phyloP scores from a whole-genome alignment of 2,329 filamentous ascomycete genomes.

The Pezicula radicicola region DNA sequence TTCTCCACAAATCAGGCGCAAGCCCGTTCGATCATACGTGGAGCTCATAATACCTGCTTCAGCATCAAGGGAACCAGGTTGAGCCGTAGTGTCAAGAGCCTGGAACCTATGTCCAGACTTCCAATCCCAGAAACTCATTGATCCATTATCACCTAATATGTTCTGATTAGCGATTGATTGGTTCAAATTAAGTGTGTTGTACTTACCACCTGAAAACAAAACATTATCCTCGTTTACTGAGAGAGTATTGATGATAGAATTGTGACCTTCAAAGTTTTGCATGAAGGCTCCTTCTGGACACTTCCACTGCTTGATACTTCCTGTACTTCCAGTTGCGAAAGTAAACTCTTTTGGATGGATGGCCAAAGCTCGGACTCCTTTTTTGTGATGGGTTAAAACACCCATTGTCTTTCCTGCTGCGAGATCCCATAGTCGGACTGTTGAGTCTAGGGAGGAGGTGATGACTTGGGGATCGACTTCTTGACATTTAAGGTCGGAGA shows the following conservation, averaged over 20 bases:
- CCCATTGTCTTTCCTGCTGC: constrained; percentile 96
- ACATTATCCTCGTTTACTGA: constrained; percentile 94
- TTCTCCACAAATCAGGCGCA: constrained; percentile 90
- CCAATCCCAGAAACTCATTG: constrained; percentile 98
- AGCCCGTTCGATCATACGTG: constrained; percentile 84
- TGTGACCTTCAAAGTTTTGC: constrained; percentile 98
- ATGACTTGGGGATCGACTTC: constrained; percentile 97
- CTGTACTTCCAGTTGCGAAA: constrained; percentile 87
- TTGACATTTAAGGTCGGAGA: constrained; percentile 87
- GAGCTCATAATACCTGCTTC: constrained; percentile 94
- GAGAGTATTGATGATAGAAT: constrained; percentile 92
- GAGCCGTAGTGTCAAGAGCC: constrained; percentile 82
- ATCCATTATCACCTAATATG: constrained; percentile 73
- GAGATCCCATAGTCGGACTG: constrained; percentile 90
- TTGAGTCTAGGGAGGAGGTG: constrained; percentile 86
- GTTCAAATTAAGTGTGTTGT: neutral
- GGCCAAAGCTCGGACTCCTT: constrained; percentile 82
- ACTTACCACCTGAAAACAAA: constrained; percentile 75
- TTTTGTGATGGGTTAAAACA: constrained; percentile 96
- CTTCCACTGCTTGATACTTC: constrained; percentile 99
- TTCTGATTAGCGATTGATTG: neutral
- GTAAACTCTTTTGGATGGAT: constrained; percentile 93
- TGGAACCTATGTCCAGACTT: constrained; percentile 94
- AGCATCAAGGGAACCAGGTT: constrained; percentile 90
- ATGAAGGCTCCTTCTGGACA: constrained; percentile 97